Conservation (phyloP, 352 stramenopile genomes). For the Phytophthora chlamydospora region DNA sequence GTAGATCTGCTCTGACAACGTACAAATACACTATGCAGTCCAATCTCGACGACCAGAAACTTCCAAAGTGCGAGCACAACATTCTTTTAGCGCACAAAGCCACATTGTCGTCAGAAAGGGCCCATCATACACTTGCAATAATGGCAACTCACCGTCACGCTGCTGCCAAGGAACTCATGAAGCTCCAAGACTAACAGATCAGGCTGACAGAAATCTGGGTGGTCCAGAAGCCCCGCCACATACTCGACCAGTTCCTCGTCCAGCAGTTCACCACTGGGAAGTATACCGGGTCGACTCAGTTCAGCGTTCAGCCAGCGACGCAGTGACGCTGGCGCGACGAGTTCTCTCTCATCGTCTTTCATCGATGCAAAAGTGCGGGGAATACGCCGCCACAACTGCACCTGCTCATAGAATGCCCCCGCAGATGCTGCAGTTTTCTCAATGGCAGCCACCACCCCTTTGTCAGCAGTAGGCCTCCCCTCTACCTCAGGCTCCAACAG, state of each 20-base stretch:
- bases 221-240: constrained; percentile 63
- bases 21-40: constrained; percentile 57
- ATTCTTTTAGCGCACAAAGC: constrained; percentile 32
- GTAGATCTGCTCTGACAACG: background rate
- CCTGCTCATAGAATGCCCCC: constrained; percentile 46
- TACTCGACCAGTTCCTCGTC: constrained; percentile 74
- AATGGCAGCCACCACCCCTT: constrained; percentile 35
- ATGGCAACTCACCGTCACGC: constrained; percentile 35
- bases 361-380: constrained; percentile 50
- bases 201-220: constrained; percentile 75
- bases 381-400: constrained; percentile 56
- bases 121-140: constrained; percentile 3
- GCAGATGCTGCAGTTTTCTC: constrained; percentile 29
- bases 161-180: constrained; percentile 65
- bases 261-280: constrained; percentile 38
- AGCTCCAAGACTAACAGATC: constrained; percentile 71
- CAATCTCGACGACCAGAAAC: constrained; percentile 75
- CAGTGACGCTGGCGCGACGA: constrained; percentile 27
- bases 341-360: constrained; percentile 29
- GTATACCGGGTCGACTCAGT: constrained; percentile 40
- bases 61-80: constrained; percentile 81
- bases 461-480: background rate
- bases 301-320: constrained; percentile 54
- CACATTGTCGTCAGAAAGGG: constrained; percentile 8
- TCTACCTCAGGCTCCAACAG: constrained; percentile 20